These are phyloP conservation scores for Ophiostoma sp. DNA, from an alignment of 2,329 filamentous ascomycete genomes.

Conservation along the genomic window DNA sequence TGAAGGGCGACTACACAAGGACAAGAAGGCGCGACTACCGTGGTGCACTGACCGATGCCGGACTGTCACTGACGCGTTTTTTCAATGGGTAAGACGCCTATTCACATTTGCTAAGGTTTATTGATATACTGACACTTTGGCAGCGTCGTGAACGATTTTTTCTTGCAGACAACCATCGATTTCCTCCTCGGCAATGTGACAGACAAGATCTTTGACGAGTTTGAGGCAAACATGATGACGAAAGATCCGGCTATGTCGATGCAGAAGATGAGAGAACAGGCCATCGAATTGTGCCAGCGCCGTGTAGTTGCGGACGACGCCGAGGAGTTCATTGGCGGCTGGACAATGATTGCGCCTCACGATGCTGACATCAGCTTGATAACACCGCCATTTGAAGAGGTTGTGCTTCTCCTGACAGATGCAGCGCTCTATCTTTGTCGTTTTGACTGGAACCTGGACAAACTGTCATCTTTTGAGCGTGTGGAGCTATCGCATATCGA, in stretches of 20 bases:
- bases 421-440: conserved; percentile 80
- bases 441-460: conserved; percentile 93
- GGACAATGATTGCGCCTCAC: conserved; percentile 77
- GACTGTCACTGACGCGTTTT: conserved; percentile 74
- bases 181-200: conserved; percentile 87
- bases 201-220: conserved; percentile 82
- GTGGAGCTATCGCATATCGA: conserved; percentile 70
- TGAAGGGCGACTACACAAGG: conserved; percentile 95
- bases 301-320: conserved; percentile 77
- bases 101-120: conserved; percentile 22
- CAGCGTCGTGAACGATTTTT: conserved; percentile 97
- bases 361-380: conserved; percentile 59
- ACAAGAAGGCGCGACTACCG: conserved; percentile 86
- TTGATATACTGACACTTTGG: conserved; percentile 18
- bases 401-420: conserved; percentile 80
- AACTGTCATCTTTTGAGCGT: conserved; percentile 85
- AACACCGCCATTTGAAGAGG: conserved; percentile 76
- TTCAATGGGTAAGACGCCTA: conserved; percentile 53
- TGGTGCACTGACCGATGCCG: conserved; percentile 85
- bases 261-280: conserved; percentile 76
- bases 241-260: conserved; percentile 87
- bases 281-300: conserved; percentile 81
- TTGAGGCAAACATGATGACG: conserved; percentile 88
- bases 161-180: conserved; percentile 90
- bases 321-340: conserved; percentile 82